Evolutionary conservation across 1,284 basidiomycete genomes (phyloP), one percentile per base, ranked within the genome.

Genomic region (Rhodotorula sp.): DNA sequence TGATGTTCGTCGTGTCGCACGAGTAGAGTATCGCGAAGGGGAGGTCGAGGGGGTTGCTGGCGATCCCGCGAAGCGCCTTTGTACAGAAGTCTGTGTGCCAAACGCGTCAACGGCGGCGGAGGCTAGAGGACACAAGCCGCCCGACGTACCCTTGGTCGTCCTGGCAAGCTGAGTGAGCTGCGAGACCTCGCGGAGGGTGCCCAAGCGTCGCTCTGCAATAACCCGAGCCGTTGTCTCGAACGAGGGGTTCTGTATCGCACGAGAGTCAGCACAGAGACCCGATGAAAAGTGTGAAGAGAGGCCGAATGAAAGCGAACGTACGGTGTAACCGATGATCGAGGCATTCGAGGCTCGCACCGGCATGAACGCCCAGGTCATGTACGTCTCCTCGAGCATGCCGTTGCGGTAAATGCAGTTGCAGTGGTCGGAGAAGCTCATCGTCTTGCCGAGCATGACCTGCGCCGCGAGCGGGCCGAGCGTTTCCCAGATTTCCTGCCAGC

Each of bases 401-500:
- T 67, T 57, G 8, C 62, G 54, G 24, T 51, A 26, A 48, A 57
- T 50, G 48, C 62, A 64, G 55, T 57, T 57, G 26, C 47, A 50
- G 51, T 72, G 71, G 48, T 72, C 68, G 9, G 47, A 26, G 53
- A 72, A 67, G 31, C 57, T 65, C n/a, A 65, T 60, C 9, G 59
- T 65, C 51, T 70, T 69, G 46, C 71, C 71, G 18, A 26, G 46
- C 50, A 69, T 67, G 28, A 69, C 71, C 15, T 64, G 65, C 20
- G 52, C 48, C 8, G 71, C 71, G 18, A 72, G 65, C 37, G 60
- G 60, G 8, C 60, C 60, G 46, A 63, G 47, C 13, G 56, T 62
- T 16, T 72, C 68, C 68, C 67, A 72, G 4, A 72, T 47, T 44
- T 76, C 73, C 31, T 62, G 64, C 75, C 75, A 76, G 37, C 75